Evolutionary conservation across 805 yeast species (phyloP), one percentile per base, ranked within the genome.

Genomic region (Zygotorulaspora sp.): DNA sequence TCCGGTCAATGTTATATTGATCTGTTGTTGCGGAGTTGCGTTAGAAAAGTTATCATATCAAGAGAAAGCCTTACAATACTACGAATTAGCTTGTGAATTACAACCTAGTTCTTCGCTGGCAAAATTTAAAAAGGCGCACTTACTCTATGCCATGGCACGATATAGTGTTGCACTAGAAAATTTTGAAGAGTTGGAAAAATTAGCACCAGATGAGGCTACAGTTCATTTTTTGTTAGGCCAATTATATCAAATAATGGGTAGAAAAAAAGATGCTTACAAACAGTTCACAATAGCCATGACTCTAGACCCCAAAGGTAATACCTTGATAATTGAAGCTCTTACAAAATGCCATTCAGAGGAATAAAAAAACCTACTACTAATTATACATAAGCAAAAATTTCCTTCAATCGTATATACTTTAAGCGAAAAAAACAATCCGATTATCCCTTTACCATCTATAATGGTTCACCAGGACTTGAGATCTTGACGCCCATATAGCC

Each of bases 21-120:
- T 87, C 3, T 89, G 96, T 58, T 90, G 97, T 61, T 81, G 89
- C 36, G 98, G 97, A 9, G 86, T 88, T 82, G 92, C 88, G 21
- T 67, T 85, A 36, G 97, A 90, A 53, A 83, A 83, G 55, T 55
- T 80, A 38, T 80, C 80, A 9, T 75, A 78, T 51, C 70, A 71
- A 45, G 79, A 75, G 11, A 74, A 79, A 41, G 97, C 97, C 0
- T 63, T 90, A 35, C 70, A 77, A 35, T 90, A 86, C 56, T 92
- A 87, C 57, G 83, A 83, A 30, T 65, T 82, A 50, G 97, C 97
- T 0, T 76, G 83, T 39, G 79, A 79, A 47, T 61, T 90, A 28
- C 96, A 89, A 57, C 96, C 97, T 6, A 65, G 76, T 35, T 82
- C 88, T 39, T 88, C 95, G 24, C 69, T 90, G 43, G 90, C 97